These are phyloP conservation scores for Penicillium tannophilum DNA, from an alignment of 495 filamentous ascomycete genomes.

Conservation along the genomic window DNA sequence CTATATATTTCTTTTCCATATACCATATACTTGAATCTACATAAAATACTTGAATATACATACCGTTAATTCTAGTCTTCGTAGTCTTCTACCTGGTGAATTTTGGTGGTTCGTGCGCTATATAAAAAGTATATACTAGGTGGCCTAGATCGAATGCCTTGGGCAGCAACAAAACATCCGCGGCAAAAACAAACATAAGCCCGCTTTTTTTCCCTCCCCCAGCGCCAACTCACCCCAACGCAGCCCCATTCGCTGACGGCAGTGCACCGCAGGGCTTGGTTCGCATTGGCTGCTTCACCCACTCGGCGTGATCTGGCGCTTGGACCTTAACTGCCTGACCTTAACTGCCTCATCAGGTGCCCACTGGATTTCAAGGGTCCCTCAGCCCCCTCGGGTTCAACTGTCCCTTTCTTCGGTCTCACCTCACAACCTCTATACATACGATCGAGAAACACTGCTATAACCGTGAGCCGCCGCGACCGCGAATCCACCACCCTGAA, in stretches of 20 bases:
- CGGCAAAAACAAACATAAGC: conserved; percentile 31
- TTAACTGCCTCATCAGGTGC: conserved; percentile 32
- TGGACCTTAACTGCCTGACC: conserved; percentile 32
- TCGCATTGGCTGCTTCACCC: conserved; percentile 24
- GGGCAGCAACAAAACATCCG: conserved; percentile 26
- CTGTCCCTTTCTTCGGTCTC: conserved; percentile 9
- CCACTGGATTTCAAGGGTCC: conserved; percentile 12
- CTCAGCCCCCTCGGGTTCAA: conserved; percentile 1
- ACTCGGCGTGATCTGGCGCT: conserved; percentile 25
- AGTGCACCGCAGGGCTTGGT: neutral
- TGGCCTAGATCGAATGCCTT: conserved; percentile 20
- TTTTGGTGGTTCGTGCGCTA: neutral
- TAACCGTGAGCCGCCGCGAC: conserved; percentile 10
- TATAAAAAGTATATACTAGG: neutral
- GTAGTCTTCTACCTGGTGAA: neutral
- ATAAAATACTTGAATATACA: neutral
- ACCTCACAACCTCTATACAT: neutral
- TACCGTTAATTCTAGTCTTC: neutral
- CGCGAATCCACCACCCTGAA: conserved; percentile 1
- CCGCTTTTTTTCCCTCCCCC: conserved; percentile 17
- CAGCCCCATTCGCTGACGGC: conserved; percentile 16
- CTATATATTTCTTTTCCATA: conserved; percentile 19
- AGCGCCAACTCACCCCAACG: conserved; percentile 19
- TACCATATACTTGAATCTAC: conserved; percentile 13
- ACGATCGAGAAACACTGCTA: conserved; percentile 1